Conservation (phyloP, 352 stramenopile species). For the Pseudoperonospora humuli region DNA sequence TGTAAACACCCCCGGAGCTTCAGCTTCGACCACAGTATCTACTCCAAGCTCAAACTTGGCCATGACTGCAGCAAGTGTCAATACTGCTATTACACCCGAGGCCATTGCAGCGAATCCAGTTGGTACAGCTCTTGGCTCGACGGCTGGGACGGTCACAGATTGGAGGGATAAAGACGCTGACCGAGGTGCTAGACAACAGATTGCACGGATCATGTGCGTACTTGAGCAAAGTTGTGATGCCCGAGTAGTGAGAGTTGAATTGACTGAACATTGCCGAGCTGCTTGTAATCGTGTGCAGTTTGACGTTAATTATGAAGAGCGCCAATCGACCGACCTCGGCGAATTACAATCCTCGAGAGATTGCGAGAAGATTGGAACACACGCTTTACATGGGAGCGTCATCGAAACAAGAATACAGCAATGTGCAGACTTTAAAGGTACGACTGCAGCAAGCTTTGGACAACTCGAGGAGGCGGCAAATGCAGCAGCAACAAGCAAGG, state of each 20-base stretch:
- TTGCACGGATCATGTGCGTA: constrained; percentile 84
- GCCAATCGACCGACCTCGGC: constrained; percentile 76
- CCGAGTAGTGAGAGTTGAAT: constrained; percentile 1
- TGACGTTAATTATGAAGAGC: constrained; percentile 88
- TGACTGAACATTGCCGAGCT: constrained; percentile 12
- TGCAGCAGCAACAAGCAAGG: constrained; percentile 54
- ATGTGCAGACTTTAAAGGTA: constrained; percentile 79
- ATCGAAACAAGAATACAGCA: constrained; percentile 83
- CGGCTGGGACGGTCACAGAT: constrained; percentile 30
- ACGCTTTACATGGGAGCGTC: constrained; percentile 81
- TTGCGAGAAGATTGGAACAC: constrained; percentile 74
- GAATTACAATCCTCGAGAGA: constrained; percentile 87
- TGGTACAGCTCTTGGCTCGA: constrained; percentile 1
- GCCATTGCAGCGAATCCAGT: not conserved
- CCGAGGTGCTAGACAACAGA: constrained; percentile 70
- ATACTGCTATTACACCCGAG: not conserved
- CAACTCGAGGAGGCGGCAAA: constrained; percentile 69
- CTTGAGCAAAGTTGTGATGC: not conserved
- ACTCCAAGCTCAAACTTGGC: constrained; percentile 9
- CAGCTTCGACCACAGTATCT: constrained; percentile 12
- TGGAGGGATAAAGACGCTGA: constrained; percentile 85
- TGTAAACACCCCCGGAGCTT: constrained; percentile 12
- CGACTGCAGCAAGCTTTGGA: constrained; percentile 79
- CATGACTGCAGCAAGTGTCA: constrained; percentile 16
- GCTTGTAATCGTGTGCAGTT: constrained; percentile 26